A percentile compares a stretch with the other conserved stretches of the same genome.
Conservation (phyloP, 1,284 basidiomycete species). For the Apiotrichum akiyoshidainum region DNA sequence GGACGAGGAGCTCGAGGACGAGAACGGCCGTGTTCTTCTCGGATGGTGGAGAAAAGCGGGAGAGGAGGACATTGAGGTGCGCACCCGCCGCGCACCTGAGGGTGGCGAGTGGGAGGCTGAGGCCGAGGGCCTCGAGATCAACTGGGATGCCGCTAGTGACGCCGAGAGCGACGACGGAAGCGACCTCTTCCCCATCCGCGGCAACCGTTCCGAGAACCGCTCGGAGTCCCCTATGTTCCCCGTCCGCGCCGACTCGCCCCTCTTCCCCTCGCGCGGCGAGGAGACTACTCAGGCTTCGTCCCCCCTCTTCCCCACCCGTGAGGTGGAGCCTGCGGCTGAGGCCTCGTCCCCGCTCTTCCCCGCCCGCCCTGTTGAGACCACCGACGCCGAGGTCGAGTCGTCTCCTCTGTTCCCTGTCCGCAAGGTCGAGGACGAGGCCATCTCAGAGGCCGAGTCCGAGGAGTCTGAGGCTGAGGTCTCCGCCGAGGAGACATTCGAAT, state of each 20-base stretch:
- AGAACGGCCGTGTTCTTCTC: conserved; percentile 13
- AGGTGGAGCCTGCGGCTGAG: not conserved
- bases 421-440: not conserved
- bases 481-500: not conserved
- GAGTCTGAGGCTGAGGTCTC: not conserved
- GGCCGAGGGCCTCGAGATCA: not conserved
- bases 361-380: not conserved
- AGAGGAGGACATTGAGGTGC: conserved; percentile 7
- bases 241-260: conserved; percentile 16
- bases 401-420: conserved; percentile 26
- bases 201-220: conserved; percentile 7
- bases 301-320: conserved; percentile 9
- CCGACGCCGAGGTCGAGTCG: not conserved
- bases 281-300: not conserved
- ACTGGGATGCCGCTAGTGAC: no score
- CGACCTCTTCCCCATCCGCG: conserved; percentile 2
- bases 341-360: conserved; percentile 14
- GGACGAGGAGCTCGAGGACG: conserved; percentile 11
- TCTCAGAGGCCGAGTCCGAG: not conserved
- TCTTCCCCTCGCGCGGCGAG: conserved; percentile 19
- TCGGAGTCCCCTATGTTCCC: conserved; percentile 25
- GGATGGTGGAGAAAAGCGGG: conserved; percentile 14
- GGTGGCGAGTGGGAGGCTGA: conserved; percentile 2
- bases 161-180: not conserved
- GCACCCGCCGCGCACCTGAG: conserved; percentile 1